These are phyloP conservation scores for Fusarium albosuccineum DNA, from an alignment of 2,329 filamentous ascomycete species.

Conservation along the genomic window DNA sequence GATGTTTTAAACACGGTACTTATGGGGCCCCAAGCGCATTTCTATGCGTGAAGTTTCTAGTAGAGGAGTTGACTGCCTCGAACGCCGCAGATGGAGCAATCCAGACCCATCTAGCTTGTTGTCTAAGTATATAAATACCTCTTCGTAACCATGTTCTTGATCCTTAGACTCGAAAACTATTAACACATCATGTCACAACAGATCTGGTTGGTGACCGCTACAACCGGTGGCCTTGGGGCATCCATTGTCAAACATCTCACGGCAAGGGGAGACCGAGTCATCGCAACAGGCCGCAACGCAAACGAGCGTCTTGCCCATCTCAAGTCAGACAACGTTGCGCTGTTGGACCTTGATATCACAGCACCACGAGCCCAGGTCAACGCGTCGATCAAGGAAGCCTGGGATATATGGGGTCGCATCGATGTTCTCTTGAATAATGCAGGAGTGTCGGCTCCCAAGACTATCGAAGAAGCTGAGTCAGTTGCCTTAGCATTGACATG, in stretches of 20 bases:
- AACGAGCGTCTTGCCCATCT: conserved; percentile 41
- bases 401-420: conserved; percentile 50
- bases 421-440: conserved; percentile 53
- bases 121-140: background rate
- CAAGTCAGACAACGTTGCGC: conserved; percentile 45
- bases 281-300: conserved; percentile 48
- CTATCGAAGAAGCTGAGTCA: conserved; percentile 49
- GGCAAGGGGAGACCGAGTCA: conserved; percentile 48
- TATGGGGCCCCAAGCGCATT: background rate
- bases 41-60: background rate
- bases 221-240: conserved; percentile 49
- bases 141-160: background rate
- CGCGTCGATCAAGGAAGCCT: conserved; percentile 43
- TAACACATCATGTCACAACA: conserved; percentile 13
- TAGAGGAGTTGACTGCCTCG: no score
- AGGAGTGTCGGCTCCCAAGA: conserved; percentile 46
- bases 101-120: background rate
- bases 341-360: conserved; percentile 51
- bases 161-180: background rate
- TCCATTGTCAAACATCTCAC: conserved; percentile 38
- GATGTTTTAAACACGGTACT: background rate
- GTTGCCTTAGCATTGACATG: conserved; percentile 8
- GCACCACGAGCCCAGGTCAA: conserved; percentile 33
- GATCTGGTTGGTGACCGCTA: conserved; percentile 51
- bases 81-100: no score